These are phyloP conservation scores for Metschnikowia hibisci DNA, from an alignment of 805 yeast genomes.

Conservation along the genomic window DNA sequence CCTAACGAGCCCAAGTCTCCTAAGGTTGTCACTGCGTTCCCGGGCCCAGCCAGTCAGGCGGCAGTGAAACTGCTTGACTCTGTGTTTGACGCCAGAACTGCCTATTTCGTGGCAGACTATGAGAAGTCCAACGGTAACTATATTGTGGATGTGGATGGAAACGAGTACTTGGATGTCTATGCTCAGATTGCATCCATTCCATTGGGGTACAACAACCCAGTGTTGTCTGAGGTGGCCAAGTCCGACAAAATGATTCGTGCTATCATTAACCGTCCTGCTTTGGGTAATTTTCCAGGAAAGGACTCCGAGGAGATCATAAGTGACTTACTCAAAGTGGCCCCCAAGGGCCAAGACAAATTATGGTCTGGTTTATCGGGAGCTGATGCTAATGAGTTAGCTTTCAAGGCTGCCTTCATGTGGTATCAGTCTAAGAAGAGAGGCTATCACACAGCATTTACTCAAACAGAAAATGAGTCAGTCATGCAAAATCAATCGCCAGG, in stretches of 20 bases:
- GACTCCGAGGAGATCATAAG: conserved; percentile 57
- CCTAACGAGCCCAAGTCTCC: conserved; percentile 82
- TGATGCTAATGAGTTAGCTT: conserved; percentile 85
- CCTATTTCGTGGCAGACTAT: conserved; percentile 74
- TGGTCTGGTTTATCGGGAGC: conserved; percentile 85
- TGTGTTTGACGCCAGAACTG: conserved; percentile 69
- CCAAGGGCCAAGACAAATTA: conserved; percentile 67
- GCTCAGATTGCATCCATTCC: conserved; percentile 85
- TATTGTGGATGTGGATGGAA: conserved; percentile 77
- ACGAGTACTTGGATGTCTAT: conserved; percentile 66
- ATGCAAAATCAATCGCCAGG: conserved; percentile 88
- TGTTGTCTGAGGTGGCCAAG: conserved; percentile 61
- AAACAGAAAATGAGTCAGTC: conserved; percentile 64
- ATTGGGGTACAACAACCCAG: conserved; percentile 83
- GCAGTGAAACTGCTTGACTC: conserved; percentile 52
- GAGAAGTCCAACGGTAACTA: conserved; percentile 74
- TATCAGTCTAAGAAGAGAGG: conserved; percentile 71
- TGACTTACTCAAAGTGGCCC: conserved; percentile 62
- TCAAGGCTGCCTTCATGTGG: conserved; percentile 84
- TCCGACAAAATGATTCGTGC: conserved; percentile 70
- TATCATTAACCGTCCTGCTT: conserved; percentile 77
- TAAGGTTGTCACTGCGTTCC: conserved; percentile 55
- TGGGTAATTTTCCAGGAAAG: conserved; percentile 52
- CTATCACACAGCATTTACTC: conserved; percentile 51
- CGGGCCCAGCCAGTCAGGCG: conserved; percentile 68